A percentile compares a stretch with the other conserved stretches of the same genome.
These are phyloP conservation scores for Dunaliella sp. DNA, from an alignment of 139 green algal genomes.

Conservation along the genomic window DNA sequence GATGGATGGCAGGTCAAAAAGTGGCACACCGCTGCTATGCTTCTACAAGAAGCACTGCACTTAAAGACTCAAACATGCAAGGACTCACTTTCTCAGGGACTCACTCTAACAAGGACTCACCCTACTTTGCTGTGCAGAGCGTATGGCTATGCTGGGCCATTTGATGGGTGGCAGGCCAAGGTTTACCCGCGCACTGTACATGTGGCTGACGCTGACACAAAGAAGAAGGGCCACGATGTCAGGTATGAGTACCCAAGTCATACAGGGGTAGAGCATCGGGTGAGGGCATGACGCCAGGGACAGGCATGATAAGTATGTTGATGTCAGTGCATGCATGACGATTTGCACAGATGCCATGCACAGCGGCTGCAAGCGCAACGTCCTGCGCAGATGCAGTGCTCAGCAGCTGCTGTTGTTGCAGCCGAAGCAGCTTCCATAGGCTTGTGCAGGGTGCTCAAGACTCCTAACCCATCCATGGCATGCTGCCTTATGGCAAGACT, in stretches of 20 bases:
- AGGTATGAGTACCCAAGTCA: no score
- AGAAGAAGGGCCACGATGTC: not conserved
- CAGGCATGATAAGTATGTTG: not conserved
- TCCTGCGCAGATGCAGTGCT: no score
- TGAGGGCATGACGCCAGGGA: no score
- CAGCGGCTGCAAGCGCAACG: not conserved
- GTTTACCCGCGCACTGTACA: not conserved
- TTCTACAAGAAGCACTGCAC: not conserved
- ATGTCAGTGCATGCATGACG: not conserved
- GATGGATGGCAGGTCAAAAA: no score
- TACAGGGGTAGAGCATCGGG: no score
- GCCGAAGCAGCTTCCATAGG: not conserved
- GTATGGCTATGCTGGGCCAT: not conserved
- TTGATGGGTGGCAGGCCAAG: not conserved
- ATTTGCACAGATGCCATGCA: not conserved
- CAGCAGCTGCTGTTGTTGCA: not conserved
- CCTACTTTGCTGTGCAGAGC: not conserved
- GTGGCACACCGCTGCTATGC: not conserved
- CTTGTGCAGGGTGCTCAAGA: no score
- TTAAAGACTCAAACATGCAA: not conserved
- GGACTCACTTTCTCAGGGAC: no score
- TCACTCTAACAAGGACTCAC: not conserved
- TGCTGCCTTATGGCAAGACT: no score
- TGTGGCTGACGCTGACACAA: not conserved
- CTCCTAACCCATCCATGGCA: no score